Conservation (phyloP, 805 yeast genomes). For the Hanseniaspora taiwanica region DNA sequence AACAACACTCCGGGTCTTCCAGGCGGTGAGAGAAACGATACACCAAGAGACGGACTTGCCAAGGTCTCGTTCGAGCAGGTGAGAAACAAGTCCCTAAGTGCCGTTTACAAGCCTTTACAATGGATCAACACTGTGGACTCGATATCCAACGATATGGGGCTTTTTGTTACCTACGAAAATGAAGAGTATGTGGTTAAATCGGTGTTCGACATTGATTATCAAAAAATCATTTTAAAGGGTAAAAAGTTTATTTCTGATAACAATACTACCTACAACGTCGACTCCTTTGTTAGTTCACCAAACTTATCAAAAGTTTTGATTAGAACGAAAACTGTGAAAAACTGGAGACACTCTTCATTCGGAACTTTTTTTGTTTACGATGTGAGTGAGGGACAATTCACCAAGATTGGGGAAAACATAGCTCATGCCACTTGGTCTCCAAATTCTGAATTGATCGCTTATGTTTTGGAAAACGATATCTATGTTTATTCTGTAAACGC, state of each 20-base stretch:
- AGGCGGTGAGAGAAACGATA: conserved; percentile 2
- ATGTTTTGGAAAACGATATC: conserved; percentile 57
- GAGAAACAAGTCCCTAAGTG: conserved; percentile 44
- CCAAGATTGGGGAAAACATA: conserved; percentile 20
- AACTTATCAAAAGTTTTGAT: conserved; percentile 46
- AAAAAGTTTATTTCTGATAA: conserved; percentile 30
- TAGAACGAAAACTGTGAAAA: conserved; percentile 45
- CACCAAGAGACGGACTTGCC: conserved; percentile 3
- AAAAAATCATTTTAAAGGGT: conserved; percentile 37
- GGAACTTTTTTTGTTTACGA: conserved; percentile 32
- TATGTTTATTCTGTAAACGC: conserved; percentile 33
- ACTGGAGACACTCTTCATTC: conserved; percentile 41
- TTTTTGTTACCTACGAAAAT: conserved; percentile 40
- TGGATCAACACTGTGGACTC: conserved; percentile 52
- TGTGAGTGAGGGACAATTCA: conserved; percentile 15
- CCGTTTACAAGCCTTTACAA: conserved; percentile 43
- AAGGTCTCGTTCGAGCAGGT: conserved; percentile 29
- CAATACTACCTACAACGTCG: conserved; percentile 32
- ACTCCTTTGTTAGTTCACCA: conserved; percentile 50
- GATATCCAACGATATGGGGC: conserved; percentile 44
- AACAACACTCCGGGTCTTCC: no score
- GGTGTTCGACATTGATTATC: conserved; percentile 29
- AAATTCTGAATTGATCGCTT: conserved; percentile 49
- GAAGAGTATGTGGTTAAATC: conserved; percentile 44
- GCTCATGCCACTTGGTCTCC: conserved; percentile 64